phyloP scores from a whole-genome alignment of 768 basidiomycete species.

The Lanmaoa rubissima region DNA sequence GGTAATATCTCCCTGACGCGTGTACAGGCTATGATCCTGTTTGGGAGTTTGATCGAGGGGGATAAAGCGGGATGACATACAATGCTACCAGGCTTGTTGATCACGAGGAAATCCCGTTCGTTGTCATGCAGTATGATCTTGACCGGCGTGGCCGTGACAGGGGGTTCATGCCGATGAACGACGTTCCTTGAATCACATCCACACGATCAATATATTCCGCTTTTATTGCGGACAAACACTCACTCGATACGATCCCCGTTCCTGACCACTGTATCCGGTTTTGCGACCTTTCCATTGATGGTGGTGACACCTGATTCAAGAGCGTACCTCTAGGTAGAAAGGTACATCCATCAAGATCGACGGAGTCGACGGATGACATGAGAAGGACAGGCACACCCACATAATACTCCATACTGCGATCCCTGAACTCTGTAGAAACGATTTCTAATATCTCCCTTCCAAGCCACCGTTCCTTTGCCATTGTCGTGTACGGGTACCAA shows the following conservation, averaged over 20 bases:
- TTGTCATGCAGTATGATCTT: constrained; percentile 75
- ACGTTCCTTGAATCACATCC: constrained; percentile 59
- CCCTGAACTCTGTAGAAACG: constrained; percentile 91
- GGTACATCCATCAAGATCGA: not conserved
- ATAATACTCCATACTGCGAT: constrained; percentile 94
- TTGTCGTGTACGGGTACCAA: constrained; percentile 92
- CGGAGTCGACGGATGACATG: not conserved
- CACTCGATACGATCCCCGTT: constrained; percentile 92
- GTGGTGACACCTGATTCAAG: constrained; percentile 95
- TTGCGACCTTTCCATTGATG: constrained; percentile 86
- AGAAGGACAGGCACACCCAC: constrained; percentile 46
- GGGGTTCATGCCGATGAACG: constrained; percentile 96
- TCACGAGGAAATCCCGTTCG: constrained; percentile 81
- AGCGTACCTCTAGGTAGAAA: constrained; percentile 54
- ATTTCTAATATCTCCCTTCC: constrained; percentile 87
- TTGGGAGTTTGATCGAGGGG: not conserved
- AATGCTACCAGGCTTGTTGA: constrained; percentile 96
- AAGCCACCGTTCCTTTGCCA: constrained; percentile 90
- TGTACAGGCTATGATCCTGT: constrained; percentile 71
- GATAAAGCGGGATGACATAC: constrained; percentile 51
- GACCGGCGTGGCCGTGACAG: constrained; percentile 82
- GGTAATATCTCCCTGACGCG: constrained; percentile 85
- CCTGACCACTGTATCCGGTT: constrained; percentile 70
- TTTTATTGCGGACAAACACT: constrained; percentile 29
- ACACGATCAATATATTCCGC: not conserved